Evolutionary conservation across 257 asterid species (phyloP), one percentile per base, ranked within the genome.

Genomic region (Linderniella brevidens): DNA sequence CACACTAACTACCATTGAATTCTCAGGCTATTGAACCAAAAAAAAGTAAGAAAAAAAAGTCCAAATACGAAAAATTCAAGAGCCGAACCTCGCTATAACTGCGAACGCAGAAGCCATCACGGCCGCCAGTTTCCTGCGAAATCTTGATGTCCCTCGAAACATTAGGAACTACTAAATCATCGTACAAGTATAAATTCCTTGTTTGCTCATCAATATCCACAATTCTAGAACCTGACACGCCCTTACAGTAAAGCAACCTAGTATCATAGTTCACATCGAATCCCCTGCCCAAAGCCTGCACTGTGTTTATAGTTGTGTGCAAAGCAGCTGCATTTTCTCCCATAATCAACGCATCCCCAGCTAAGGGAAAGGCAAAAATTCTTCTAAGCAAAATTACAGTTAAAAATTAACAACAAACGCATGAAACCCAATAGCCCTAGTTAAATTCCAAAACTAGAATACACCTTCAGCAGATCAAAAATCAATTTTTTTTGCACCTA

Each of bases 211-310:
- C 87, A 63, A 81, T 66, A 59, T 74, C 80, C 56, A 81, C 78
- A 37, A 81, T 68, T 61, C 73, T 81, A 17, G 92, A 78, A 47
- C 83, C 96, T 9, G 72, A 56, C 49, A 71, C 74, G 40, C 96
- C 93, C 62, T 85, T 85, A 68, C 93, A 81, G 45, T 81, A 81
- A 37, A 85, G 74, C 70, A 85, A 78, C 67, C 93, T 78, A 11
- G 96, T 85, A 56, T 85, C 96, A 49, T 66, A 78, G 65, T 78
- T 85, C 20, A 81, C 93, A 65, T 85, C 96, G 60, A 85, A 85
- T 0, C 95, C 95, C 78, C 80, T 75, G 3, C 95, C 95, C 51
- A 85, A 54, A 37, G 95, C 92, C 69, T 80, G 80, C 57, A 85
- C 93, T 11, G 79, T 65, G 62, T 69, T 76, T 47, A 63, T 54